Evolutionary conservation across 1,284 basidiomycete species (phyloP).

Genomic region (Phylloboletellus chloephorus): DNA sequence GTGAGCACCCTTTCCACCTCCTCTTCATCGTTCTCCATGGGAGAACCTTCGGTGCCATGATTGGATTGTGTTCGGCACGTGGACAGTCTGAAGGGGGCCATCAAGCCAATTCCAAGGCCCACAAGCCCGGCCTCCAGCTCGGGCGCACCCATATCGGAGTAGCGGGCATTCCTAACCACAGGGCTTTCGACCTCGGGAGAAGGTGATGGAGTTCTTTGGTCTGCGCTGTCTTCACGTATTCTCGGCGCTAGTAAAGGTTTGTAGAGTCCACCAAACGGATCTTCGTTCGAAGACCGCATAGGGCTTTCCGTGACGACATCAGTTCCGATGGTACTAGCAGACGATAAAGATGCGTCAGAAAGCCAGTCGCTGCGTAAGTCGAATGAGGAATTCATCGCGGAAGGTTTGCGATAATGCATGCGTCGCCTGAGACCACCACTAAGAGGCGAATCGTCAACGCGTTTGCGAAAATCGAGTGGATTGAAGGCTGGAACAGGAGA

Average conservation of each 20-base stretch:
- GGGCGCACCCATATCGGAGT: slow-evolving; percentile 23
- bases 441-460: slow-evolving; percentile 32
- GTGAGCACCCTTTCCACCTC: slow-evolving; percentile 30
- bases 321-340: slow-evolving; percentile 16
- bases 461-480: slow-evolving; percentile 30
- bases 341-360: slow-evolving; percentile 36
- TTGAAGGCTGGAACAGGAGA: slow-evolving; percentile 28
- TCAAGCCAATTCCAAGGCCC: slow-evolving; percentile 48
- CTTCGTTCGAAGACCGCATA: slow-evolving; percentile 26
- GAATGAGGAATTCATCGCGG: slow-evolving; percentile 36
- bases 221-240: slow-evolving; percentile 6
- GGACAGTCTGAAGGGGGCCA: slow-evolving; percentile 47
- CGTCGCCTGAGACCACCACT: slow-evolving; percentile 27
- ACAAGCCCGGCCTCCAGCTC: slow-evolving; percentile 31
- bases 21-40: slow-evolving; percentile 30
- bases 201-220: slow-evolving; percentile 23
- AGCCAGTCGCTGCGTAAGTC: slow-evolving; percentile 43
- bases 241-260: slow-evolving; percentile 23
- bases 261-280: slow-evolving; percentile 33
- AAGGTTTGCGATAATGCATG: slow-evolving; percentile 30
- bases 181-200: slow-evolving; percentile 51
- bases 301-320: slow-evolving; percentile 15
- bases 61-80: slow-evolving; percentile 27
- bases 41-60: slow-evolving; percentile 9
- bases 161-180: slow-evolving; percentile 45